Percentiles rank a stretch among this genome's conserved stretches.
phyloP scores from a whole-genome alignment of 1,284 basidiomycete genomes.

The Xerocomus nothofagi region DNA sequence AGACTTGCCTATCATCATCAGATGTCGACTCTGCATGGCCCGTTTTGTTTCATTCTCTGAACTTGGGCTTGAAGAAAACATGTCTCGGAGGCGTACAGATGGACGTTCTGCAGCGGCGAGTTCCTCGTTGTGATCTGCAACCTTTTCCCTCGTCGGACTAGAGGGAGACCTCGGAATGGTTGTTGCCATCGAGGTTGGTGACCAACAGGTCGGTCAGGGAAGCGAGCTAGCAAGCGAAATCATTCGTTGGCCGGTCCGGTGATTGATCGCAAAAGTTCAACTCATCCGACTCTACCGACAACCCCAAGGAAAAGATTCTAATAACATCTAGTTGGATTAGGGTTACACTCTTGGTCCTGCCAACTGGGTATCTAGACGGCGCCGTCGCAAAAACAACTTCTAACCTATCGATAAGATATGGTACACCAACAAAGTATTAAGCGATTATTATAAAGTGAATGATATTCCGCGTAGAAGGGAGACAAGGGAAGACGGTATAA shows the following conservation, averaged over 20 bases:
- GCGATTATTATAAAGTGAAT: constrained; percentile 35
- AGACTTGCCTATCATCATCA: constrained; percentile 45
- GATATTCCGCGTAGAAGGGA: constrained; percentile 17
- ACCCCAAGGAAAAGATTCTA: constrained; percentile 4
- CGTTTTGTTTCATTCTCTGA: constrained; percentile 37
- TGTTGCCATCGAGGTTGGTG: constrained; percentile 4
- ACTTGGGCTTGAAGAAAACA: constrained; percentile 11
- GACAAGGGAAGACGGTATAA: constrained; percentile 23
- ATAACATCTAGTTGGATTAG: constrained; percentile 16
- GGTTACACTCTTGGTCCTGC: constrained; percentile 31
- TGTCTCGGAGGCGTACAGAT: background rate
- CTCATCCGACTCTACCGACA: background rate
- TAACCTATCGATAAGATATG: constrained; percentile 8
- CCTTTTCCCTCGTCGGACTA: background rate
- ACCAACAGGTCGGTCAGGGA: background rate
- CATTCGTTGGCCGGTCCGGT: background rate
- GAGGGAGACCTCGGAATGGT: constrained; percentile 2
- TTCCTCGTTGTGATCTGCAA: constrained; percentile 3
- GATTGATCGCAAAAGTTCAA: too few species aligned
- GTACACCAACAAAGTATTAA: constrained; percentile 25
- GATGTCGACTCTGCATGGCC: constrained; percentile 41
- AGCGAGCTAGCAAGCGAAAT: background rate
- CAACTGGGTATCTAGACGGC: constrained; percentile 31
- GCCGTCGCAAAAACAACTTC: constrained; percentile 15
- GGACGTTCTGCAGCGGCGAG: background rate